These are phyloP conservation scores for Boletus eberwhitei DNA, from an alignment of 768 basidiomycete genomes.

Conservation along the genomic window DNA sequence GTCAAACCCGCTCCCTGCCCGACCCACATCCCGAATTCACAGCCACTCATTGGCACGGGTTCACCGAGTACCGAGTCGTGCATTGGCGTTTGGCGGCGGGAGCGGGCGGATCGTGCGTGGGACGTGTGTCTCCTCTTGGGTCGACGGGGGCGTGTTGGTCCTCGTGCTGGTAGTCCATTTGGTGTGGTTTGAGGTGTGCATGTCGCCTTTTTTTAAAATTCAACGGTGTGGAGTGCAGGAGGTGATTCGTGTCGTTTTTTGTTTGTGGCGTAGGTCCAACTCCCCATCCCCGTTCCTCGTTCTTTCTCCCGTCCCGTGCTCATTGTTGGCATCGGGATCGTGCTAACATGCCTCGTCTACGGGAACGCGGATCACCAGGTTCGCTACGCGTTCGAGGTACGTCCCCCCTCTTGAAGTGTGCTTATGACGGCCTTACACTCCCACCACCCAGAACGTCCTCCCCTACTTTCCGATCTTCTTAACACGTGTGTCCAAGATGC, in stretches of 20 bases:
- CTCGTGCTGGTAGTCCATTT: background rate
- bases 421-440: no score
- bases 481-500: no score
- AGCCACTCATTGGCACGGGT: slow-evolving; percentile 43
- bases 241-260: background rate
- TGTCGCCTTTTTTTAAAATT: background rate
- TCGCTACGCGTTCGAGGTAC: no score
- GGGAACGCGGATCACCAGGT: no score
- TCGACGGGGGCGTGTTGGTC: slow-evolving; percentile 34
- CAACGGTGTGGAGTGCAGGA: background rate
- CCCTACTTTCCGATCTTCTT: no score
- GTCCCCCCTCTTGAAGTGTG: no score
- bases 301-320: background rate
- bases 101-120: slow-evolving; percentile 32
- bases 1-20: slow-evolving; percentile 33
- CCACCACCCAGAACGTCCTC: no score
- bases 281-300: background rate
- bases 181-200: background rate
- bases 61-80: slow-evolving; percentile 59
- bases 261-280: background rate
- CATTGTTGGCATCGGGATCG: slow-evolving; percentile 8
- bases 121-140: slow-evolving; percentile 33
- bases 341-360: slow-evolving; percentile 26
- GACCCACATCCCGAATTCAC: slow-evolving; percentile 47
- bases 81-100: slow-evolving; percentile 44